phyloP scores from a whole-genome alignment of 1,284 basidiomycete genomes.

The Marasmius sp. region DNA sequence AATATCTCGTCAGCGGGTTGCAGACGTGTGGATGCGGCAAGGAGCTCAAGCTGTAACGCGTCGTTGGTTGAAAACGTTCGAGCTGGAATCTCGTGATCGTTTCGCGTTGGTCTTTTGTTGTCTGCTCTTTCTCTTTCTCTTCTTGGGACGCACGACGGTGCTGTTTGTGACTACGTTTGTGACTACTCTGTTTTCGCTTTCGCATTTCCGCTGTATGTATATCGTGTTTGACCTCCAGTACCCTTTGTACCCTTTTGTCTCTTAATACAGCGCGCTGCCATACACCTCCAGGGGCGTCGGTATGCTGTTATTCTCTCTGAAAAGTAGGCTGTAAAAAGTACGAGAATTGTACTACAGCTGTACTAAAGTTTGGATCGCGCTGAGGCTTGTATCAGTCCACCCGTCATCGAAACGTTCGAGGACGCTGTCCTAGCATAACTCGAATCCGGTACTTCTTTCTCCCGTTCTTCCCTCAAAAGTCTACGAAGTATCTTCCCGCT shows the following conservation, averaged over 20 bases:
- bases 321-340: too few relatives aligned
- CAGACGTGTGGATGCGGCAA: background rate
- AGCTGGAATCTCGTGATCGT: background rate
- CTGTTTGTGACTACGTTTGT: background rate
- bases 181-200: background rate
- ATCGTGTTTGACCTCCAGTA: background rate
- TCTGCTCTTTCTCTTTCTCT: too few relatives aligned
- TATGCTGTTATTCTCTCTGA: too few relatives aligned
- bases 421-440: too few relatives aligned
- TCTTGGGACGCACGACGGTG: background rate
- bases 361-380: background rate
- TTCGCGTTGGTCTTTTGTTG: background rate
- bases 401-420: too few relatives aligned
- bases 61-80: background rate
- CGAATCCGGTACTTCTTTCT: background rate
- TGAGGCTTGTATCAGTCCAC: too few relatives aligned
- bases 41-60: background rate
- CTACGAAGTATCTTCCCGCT: conserved; percentile 50
- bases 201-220: background rate
- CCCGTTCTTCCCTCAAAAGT: background rate
- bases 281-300: too few relatives aligned
- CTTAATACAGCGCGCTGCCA: too few relatives aligned
- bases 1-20: background rate
- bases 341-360: too few relatives aligned
- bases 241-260: too few relatives aligned